phyloP scores from a whole-genome alignment of 805 yeast species.

The Ascoidea tarda region DNA sequence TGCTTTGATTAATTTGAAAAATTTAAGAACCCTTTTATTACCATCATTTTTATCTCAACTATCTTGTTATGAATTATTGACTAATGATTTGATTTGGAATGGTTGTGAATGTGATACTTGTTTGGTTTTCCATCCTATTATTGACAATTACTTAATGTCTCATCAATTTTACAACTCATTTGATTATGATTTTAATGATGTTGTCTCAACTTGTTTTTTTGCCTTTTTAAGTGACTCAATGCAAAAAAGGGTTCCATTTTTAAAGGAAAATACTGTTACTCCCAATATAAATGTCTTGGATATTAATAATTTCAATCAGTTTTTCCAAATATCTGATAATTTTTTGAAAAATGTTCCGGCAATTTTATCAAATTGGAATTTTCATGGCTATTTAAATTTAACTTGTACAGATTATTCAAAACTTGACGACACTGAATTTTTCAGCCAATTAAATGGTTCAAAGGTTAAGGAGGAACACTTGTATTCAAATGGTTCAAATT shows the following conservation, averaged over 20 bases:
- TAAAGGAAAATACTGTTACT: conserved; percentile 5
- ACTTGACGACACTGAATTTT: conserved; percentile 9
- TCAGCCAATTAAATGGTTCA: conserved; percentile 2
- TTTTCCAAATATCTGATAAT: conserved; percentile 16
- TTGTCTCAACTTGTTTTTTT: conserved; percentile 43
- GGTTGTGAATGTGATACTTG: conserved; percentile 60
- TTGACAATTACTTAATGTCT: conserved; percentile 48
- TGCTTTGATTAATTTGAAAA: conserved; percentile 29
- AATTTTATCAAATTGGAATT: conserved; percentile 24
- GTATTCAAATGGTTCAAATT: conserved; percentile 24
- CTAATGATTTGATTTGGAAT: conserved; percentile 63
- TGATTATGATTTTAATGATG: conserved; percentile 37
- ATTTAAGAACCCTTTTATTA: conserved; percentile 30
- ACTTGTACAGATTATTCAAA: conserved; percentile 8
- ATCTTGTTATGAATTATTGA: conserved; percentile 56
- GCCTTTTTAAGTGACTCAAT: conserved; percentile 35
- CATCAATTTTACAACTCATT: conserved; percentile 43
- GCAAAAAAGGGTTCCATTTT: conserved; percentile 17
- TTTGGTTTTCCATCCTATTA: conserved; percentile 25
- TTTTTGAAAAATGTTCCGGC: conserved; percentile 19
- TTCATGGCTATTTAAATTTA: conserved; percentile 25
- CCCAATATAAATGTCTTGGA: neutral
- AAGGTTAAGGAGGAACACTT: conserved; percentile 17
- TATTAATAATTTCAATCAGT: conserved; percentile 15
- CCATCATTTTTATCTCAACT: conserved; percentile 48